Evolutionary conservation across 2,329 filamentous ascomycete genomes (phyloP).

Genomic region (Ascochyta lentis): DNA sequence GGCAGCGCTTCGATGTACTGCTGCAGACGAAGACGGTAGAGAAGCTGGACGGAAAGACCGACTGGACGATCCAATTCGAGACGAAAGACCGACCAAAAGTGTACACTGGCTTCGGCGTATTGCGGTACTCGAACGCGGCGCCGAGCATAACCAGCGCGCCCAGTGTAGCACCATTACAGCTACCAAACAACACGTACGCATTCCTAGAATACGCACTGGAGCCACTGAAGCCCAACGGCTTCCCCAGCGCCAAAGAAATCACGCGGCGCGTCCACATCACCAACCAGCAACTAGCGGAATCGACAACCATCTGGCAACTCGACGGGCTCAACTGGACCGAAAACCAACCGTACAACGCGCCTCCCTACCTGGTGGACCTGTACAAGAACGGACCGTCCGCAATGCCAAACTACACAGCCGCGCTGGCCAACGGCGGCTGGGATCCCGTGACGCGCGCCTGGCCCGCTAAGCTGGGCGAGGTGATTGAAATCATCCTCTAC

Average conservation of each 20-base stretch:
- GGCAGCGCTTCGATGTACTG: constrained; percentile 67
- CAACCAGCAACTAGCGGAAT: constrained; percentile 27
- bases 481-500: constrained; percentile 61
- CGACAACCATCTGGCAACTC: constrained; percentile 33
- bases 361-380: constrained; percentile 61
- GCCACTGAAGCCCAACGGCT: constrained; percentile 42
- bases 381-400: constrained; percentile 56
- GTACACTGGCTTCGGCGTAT: constrained; percentile 58
- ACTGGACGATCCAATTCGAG: constrained; percentile 57
- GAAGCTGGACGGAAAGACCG: constrained; percentile 52
- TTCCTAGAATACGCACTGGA: constrained; percentile 51
- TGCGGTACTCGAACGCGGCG: constrained; percentile 42
- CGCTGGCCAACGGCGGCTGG: constrained; percentile 60
- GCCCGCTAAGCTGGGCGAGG: constrained; percentile 63
- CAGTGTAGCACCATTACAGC: constrained; percentile 32
- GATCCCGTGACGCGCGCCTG: constrained; percentile 60
- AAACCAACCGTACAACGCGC: constrained; percentile 1
- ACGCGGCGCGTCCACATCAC: constrained; percentile 44
- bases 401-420: constrained; percentile 61
- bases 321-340: constrained; percentile 33
- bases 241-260: constrained; percentile 42
- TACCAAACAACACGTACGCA: constrained; percentile 43
- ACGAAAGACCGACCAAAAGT: constrained; percentile 58
- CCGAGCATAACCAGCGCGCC: constrained; percentile 18
- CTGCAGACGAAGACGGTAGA: constrained; percentile 59